Evolutionary conservation across 305 asterid genomes (phyloP).

Genomic region (Solanum hybrid): DNA sequence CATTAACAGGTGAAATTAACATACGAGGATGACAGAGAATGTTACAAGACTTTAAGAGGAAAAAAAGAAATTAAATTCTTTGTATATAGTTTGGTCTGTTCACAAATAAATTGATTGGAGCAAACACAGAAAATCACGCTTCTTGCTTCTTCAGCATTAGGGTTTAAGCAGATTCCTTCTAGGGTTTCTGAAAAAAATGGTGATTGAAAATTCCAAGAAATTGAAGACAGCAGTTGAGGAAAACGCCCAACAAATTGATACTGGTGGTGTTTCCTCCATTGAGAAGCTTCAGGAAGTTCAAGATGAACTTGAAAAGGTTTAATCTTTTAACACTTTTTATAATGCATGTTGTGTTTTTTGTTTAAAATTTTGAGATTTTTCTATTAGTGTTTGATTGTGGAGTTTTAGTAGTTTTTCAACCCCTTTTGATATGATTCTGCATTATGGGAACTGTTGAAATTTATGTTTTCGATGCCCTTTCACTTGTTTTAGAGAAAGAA

Average conservation of each 20-base stretch:
- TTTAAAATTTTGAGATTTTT: not conserved
- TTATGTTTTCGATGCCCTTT: not conserved
- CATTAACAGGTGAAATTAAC: not conserved
- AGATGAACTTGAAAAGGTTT: constrained; percentile 46
- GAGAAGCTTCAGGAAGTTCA: constrained; percentile 46
- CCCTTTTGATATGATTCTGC: not conserved
- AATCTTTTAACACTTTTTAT: not conserved
- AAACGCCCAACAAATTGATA: constrained; percentile 15
- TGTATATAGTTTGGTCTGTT: not conserved
- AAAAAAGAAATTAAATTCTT: not conserved
- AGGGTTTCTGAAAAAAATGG: constrained; percentile 24
- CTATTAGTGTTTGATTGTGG: not conserved
- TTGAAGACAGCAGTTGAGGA: constrained; percentile 19
- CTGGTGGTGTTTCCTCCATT: constrained; percentile 23
- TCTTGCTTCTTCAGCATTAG: not conserved
- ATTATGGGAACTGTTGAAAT: not conserved
- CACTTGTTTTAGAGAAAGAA: not conserved
- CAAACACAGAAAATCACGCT: not conserved
- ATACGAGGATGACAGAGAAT: constrained; percentile 6
- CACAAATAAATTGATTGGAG: not conserved
- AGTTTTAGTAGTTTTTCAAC: not conserved
- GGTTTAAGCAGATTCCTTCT: not conserved
- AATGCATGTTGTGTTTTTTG: not conserved
- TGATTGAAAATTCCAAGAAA: constrained; percentile 36
- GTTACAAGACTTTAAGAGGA: not conserved